A percentile compares a stretch with the other conserved stretches of the same genome.
Conservation (phyloP, 83 land plant species). For the Larix sibirica region DNA sequence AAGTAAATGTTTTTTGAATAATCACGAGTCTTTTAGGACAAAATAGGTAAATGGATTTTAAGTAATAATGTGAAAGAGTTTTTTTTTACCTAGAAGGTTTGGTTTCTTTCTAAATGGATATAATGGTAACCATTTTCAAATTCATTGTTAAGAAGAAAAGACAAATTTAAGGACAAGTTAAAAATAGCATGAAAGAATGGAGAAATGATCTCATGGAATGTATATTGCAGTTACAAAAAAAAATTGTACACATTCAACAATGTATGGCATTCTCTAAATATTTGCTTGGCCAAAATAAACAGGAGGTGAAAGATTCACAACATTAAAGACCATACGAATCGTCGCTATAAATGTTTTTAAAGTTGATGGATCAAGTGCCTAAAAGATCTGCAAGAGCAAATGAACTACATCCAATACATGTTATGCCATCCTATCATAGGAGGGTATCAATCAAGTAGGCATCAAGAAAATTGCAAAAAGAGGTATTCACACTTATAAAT, state of each 20-base stretch:
- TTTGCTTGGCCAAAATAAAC: conserved; percentile 98
- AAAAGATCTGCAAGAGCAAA: conserved; percentile 74
- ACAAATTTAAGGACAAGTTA: too few relatives aligned
- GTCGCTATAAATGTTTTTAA: conserved; percentile 81
- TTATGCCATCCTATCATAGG: conserved; percentile 22
- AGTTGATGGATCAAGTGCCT: conserved; percentile 82
- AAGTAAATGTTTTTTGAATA: neutral
- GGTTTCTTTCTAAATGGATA: neutral
- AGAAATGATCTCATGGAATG: neutral
- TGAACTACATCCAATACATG: conserved; percentile 77
- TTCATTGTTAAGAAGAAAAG: neutral
- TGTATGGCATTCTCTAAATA: conserved; percentile 92
- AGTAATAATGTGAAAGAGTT: neutral
- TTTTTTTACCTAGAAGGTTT: neutral
- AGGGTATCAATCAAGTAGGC: too few relatives aligned
- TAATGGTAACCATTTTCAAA: neutral
- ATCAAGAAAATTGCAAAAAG: too few relatives aligned
- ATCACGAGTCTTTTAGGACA: neutral
- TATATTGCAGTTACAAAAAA: too few relatives aligned
- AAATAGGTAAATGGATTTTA: neutral
- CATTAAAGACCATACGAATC: conserved; percentile 95
- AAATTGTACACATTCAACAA: conserved; percentile 84
- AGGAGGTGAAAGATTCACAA: conserved; percentile 92
- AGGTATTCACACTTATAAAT: too few relatives aligned
- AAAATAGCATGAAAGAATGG: neutral